These are phyloP conservation scores for Punica granatum DNA, from an alignment of 345 rosid species.

Conservation along the genomic window DNA sequence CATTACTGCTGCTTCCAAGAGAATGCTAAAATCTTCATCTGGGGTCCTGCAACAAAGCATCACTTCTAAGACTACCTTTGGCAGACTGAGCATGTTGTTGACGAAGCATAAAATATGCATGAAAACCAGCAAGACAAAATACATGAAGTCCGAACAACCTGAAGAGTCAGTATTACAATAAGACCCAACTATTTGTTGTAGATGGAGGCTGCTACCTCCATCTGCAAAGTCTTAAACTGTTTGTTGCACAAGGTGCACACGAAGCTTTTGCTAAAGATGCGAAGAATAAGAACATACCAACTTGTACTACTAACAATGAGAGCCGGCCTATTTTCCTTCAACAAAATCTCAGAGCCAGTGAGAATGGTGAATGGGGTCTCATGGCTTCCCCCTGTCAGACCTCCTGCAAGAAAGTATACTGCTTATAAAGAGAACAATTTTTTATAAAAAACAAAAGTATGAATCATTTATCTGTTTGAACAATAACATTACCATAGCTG, in stretches of 20 bases:
- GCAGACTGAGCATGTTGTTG: neutral
- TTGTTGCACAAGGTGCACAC: neutral
- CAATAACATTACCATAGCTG: constrained; percentile 42
- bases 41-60: constrained; percentile 61
- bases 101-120: too few species aligned
- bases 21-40: constrained; percentile 94
- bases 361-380: constrained; percentile 62
- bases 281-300: constrained; percentile 48
- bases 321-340: constrained; percentile 75
- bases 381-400: constrained; percentile 21
- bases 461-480: constrained; percentile 2
- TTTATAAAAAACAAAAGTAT: neutral
- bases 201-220: neutral
- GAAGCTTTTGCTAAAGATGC: neutral
- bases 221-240: neutral
- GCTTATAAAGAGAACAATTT: neutral
- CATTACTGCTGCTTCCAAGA: constrained; percentile 93
- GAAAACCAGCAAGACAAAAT: too few species aligned
- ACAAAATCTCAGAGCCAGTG: constrained; percentile 26
- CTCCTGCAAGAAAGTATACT: constrained; percentile 14
- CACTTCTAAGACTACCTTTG: neutral
- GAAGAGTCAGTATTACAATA: too few species aligned
- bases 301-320: constrained; percentile 98
- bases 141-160: too few species aligned
- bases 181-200: neutral